Evolutionary conservation across 345 rosid genomes (phyloP), one percentile per base, ranked within the genome.

Genomic region (Murraya paniculata): DNA sequence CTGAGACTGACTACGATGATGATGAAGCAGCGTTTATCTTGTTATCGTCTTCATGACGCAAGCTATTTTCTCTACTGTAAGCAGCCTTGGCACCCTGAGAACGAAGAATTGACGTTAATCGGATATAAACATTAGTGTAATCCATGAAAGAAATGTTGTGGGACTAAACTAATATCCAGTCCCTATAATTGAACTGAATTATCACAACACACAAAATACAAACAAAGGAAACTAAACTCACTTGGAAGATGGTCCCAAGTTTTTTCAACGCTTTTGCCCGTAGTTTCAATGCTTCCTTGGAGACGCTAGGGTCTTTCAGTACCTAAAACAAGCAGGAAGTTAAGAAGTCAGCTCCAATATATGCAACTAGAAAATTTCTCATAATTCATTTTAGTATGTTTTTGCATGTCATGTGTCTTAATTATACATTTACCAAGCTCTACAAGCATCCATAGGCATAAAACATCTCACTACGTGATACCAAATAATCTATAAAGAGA

Each of bases 191-290:
- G 76, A 57, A 57, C 16, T 14, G 28, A 60, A 36, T 65, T 65
- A n/a, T 45, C 41, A 53, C 27, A 24, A n/a, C 14, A 50, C 8
- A 55, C 14, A n/a, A 21, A 10, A 74, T 5, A n/a, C 24, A 8
- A 1, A 33, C 55, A 77, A 33, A 69, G 61, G 59, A 35, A 71
- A 66, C 7, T 35, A 68, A 31, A 82, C 89, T 85, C 75, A 93
- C 98, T 83, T 95, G 95, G 83, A 96, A 96, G 81, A 96, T 84
- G 45, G 88, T 86, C 64, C 99, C 99, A 3, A 96, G 97, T 85
- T 90, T 92, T 78, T 86, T 92, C 88, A 96, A 81, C 7, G 82
- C 99, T 74, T 82, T 84, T 53, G 94, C 97, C 38, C 99, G 88
- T 35, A 77, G 73, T 74, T 68, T 81, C 41, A 92, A 90, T 71